Base-by-base conservation (phyloP, 2,329 filamentous ascomycete genomes). In the Pseudogymnoascus sp. region DNA sequence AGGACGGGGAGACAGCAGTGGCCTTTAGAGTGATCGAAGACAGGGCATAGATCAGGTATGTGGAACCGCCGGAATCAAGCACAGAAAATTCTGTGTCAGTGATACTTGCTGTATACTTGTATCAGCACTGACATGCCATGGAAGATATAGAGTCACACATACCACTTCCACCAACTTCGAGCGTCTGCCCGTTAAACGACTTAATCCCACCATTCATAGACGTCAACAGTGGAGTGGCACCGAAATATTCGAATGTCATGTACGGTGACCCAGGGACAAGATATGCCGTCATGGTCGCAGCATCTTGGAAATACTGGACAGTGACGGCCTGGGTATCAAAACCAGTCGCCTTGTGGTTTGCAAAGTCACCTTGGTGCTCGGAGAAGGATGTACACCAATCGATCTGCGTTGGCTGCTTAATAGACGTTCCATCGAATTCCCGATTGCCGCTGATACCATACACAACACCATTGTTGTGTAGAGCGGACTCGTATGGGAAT, bases 181-280 rank as follows among this genome's bases (percentile, higher is more conserved):
- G 62, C 11, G 61, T 23, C 61, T 69, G 61, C 12, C 67, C 68
- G 60, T 69, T 69, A 40, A 69, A 67, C 1, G 66, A 66, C 33
- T 63, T 21, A 45, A 69, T 67, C 8, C 64, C 67, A 40, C 37
- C 37, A 40, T 40, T 40, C 37, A 40, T 9, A 16, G 65, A 66
- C 3, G 65, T 66, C 40, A 69, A 60, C 18, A 68, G 33, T 2
- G 67, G 67, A 16, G 37, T 40, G 37, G 37, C 37, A 40, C 37
- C 37, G 37, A 7, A 16, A 60, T 69, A 69, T 61, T 69, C 49
- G 9, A 69, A 68, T 7, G 68, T 69, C 61, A 69, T 61, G 49
- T 67, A 69, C 4, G 66, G 67, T 16, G 68, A 69, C 23, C 68
- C 68, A 1, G 68, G 68, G 8, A 69, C 63, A 23, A 69, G 66